Base-by-base conservation (phyloP, 306 rosid genomes). In the Gastrolobium bilobum region DNA sequence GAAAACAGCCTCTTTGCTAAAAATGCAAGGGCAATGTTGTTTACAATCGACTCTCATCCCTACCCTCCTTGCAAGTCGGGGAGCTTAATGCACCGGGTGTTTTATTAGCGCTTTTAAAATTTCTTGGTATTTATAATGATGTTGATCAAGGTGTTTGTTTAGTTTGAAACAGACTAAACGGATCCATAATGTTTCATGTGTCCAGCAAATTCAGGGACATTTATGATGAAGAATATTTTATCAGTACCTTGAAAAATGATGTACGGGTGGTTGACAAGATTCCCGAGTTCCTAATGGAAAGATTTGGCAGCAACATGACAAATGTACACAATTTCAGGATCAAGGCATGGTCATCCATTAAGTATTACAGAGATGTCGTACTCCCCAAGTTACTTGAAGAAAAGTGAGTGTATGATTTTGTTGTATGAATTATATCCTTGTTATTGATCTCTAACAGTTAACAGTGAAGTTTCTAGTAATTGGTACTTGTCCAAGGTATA, bases 371-470 rank as follows among this genome's bases (percentile, higher is more conserved):
- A 83, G 99, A 95, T 59, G 86, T 84, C 10, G 95, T 95, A 39
- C 98, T 93, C 68, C 99, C 99, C 39, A 89, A 86, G 87, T 86
- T 95, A 79, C 96, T 95, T 79, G 99, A 95, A 84, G 99, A 95
- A 87, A 84, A 83, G 99, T 95, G 87, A 91, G 97, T 84, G 4
- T 69, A 33, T 10, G 60, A 74, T 70, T 65, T 73, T 39, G 51
- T 34, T 65, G 46, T 72, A 34, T 63, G 67, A 70, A 54, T 74
- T 60, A 33, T 10, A 63, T 74, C 52, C 43, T 68, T 68, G 31
- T 39, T 48, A 57, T 82, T 67, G 47, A 68, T 78, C 75, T 74
- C 38, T 58, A 43, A 33, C 77, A n/a, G 54, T 58, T 80, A 72
- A 4, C 5, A 3, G 56, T 54, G 44, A 61, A 68, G 48, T 77